Base-by-base conservation (phyloP, 2,329 filamentous ascomycete genomes). In the Cercospora sp. region DNA sequence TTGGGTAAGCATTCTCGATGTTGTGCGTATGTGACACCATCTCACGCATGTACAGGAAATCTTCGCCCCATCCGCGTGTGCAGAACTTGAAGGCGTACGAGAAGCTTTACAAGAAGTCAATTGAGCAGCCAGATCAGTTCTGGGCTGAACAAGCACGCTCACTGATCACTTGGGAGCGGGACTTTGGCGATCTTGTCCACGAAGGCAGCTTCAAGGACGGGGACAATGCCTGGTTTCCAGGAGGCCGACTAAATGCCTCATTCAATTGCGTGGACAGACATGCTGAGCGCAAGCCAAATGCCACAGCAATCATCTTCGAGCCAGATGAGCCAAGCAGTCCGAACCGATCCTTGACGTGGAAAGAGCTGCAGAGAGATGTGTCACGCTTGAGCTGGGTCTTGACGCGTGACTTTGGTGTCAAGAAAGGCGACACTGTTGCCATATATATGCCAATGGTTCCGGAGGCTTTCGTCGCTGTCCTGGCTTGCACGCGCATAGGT, bases 101-200 rank as follows among this genome's bases (percentile, higher is more conserved):
- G 13, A 30, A 55, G 42, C 81, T 89, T 72, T 89, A 89, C 79
- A 86, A 88, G 75, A 85, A 98, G 82, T 97, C 94, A 57, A 96
- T 98, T 78, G 90, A 90, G 75, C 85, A 94, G 75, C 94, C 94
- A 63, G 84, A 93, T 71, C 88, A 90, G 80, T 98, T 97, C 84
- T 98, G 94, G 93, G 92, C 85, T 68, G 86, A 86, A 71, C 85
- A 90, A 79, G 94, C 93, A 61, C 91, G 92, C 72, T 92, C 97
- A 76, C 88, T 97, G 65, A 87, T 98, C 73, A 89, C 90, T 64
- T 98, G 94, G 91, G 89, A 92, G 72, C 87, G 87, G 74, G 93
- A 97, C 78, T 97, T 97, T 81, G 94, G 94, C 66, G 94, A 98
- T 81, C 96, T 93, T 4, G 93, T 98, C 66, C 94, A 92, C 71